A percentile compares a stretch with the other conserved stretches of the same genome.
Evolutionary conservation across 208 protist species (phyloP).

Genomic region (Angomonas deanei): DNA sequence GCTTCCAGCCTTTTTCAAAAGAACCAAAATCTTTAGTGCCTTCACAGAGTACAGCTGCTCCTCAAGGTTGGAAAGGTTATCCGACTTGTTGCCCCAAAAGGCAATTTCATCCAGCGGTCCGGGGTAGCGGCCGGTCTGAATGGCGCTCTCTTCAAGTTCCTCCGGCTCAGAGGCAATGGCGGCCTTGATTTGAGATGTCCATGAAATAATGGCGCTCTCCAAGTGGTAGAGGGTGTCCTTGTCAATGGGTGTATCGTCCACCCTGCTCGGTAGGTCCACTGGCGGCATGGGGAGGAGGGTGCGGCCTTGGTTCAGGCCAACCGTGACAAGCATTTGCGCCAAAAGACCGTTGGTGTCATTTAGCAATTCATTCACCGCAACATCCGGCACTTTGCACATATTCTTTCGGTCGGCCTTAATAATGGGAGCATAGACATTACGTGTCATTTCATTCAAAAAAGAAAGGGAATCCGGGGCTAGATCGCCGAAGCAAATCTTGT

Average conservation of each 20-base stretch:
- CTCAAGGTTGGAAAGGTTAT: conserved; percentile 90
- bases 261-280: conserved; percentile 70
- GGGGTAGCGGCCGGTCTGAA: conserved; percentile 65
- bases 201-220: conserved; percentile 90
- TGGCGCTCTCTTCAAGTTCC: conserved; percentile 64
- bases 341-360: conserved; percentile 86
- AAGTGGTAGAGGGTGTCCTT: conserved; percentile 90
- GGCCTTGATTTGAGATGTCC: conserved; percentile 89
- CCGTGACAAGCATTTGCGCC: conserved; percentile 84
- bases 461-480: conserved; percentile 56
- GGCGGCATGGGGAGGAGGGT: conserved; percentile 92
- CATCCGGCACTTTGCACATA: conserved; percentile 85
- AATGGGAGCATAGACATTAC: conserved; percentile 86
- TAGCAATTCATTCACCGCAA: conserved; percentile 91
- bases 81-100: conserved; percentile 94
- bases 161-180: conserved; percentile 86
- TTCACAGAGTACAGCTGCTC: conserved; percentile 92
- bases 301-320: conserved; percentile 90
- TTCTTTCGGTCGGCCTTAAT: conserved; percentile 83
- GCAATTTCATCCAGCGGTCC: conserved; percentile 92
- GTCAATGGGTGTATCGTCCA: conserved; percentile 74
- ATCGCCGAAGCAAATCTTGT: conserved; percentile 83
- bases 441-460: conserved; percentile 72
- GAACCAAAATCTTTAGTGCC: conserved; percentile 89
- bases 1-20: conserved; percentile 87